Evolutionary conservation across 1,139 yeast genomes (phyloP).

Genomic region (Blastobotrys malaysiensis): DNA sequence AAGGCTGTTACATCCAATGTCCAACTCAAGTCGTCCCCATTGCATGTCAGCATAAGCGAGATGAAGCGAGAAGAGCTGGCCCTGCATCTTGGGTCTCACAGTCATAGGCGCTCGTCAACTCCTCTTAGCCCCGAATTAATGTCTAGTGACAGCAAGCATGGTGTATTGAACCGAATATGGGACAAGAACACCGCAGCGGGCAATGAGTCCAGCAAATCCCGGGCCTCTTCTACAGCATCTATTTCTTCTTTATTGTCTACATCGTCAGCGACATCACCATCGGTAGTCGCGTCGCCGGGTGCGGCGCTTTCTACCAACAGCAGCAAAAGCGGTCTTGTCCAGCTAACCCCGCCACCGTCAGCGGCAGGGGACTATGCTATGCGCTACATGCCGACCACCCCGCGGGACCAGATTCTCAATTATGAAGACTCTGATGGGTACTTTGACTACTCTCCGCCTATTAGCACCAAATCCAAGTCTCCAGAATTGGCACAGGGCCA

Average conservation of each 20-base stretch:
- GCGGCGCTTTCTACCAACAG: not conserved
- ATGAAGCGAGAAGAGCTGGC: not conserved
- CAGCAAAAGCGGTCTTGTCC: not conserved
- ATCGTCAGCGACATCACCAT: not conserved
- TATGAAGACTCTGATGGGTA: not conserved
- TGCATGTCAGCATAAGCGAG: not conserved
- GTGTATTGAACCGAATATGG: not conserved
- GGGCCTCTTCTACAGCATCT: not conserved
- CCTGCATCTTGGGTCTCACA: not conserved
- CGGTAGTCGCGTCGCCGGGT: not conserved
- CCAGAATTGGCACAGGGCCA: not conserved
- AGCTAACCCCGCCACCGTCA: not conserved
- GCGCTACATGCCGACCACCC: not conserved
- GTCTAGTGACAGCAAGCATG: not conserved
- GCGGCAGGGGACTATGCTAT: not conserved
- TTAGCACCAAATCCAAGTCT: not conserved
- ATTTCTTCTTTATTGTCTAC: not conserved
- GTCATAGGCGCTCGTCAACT: not conserved
- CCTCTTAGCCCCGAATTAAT: not conserved
- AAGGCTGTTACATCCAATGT: too few relatives aligned
- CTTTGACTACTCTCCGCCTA: not conserved
- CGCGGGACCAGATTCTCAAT: not conserved
- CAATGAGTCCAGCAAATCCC: too few relatives aligned
- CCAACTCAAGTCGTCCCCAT: too few relatives aligned
- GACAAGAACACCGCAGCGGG: not conserved